Conservation (phyloP, 345 rosid genomes). For the Pistacia integerrima region DNA sequence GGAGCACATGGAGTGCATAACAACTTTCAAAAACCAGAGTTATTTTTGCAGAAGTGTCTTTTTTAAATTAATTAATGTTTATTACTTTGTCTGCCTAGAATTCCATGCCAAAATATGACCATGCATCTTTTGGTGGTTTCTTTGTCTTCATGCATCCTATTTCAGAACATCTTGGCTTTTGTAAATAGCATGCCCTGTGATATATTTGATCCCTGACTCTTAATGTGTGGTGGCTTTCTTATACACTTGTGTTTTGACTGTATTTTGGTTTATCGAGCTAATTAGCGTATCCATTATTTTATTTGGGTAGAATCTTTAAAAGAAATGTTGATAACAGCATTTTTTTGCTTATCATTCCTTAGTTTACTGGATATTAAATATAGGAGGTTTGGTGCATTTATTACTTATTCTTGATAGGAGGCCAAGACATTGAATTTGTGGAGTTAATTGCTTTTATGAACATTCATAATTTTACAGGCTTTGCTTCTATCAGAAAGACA, state of each 20-base stretch:
- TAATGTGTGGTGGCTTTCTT: too few relatives aligned
- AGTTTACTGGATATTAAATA: neutral
- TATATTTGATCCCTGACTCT: too few relatives aligned
- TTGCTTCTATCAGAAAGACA: slow-evolving; percentile 65
- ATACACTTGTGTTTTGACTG: too few relatives aligned
- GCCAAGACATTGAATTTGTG: neutral
- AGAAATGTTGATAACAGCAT: neutral
- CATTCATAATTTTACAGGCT: slow-evolving; percentile 46
- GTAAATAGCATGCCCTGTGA: neutral
- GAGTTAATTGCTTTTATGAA: slow-evolving; percentile 16
- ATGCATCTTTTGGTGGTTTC: neutral
- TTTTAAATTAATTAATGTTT: neutral
- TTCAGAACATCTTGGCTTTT: neutral
- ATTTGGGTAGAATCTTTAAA: neutral
- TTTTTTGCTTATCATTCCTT: neutral
- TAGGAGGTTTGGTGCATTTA: neutral
- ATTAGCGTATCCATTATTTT: neutral
- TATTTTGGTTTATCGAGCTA: neutral
- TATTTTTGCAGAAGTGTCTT: neutral
- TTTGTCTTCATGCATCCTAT: neutral
- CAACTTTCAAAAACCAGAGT: neutral
- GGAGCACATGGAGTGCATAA: neutral
- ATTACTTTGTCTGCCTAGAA: neutral
- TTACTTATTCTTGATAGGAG: neutral
- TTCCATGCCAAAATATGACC: neutral